phyloP scores from a whole-genome alignment of 1,284 basidiomycete species.

The Puccinia hordei region DNA sequence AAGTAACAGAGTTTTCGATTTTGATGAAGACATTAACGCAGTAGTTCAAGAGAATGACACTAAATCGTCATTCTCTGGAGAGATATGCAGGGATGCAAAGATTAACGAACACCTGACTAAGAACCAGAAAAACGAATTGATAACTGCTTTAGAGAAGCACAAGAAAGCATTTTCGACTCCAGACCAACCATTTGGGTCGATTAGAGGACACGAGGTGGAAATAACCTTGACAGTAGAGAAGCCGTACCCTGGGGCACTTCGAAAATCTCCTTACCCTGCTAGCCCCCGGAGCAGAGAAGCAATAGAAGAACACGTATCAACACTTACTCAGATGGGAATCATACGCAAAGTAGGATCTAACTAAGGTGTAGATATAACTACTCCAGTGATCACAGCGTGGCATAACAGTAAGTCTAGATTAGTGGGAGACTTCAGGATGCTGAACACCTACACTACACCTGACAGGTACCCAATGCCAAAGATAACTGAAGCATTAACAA shows the following conservation, averaged over 20 bases:
- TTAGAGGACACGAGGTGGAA: not conserved
- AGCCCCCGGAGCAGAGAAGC: conserved; percentile 4
- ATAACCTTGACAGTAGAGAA: conserved; percentile 4
- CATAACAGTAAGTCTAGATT: too few species aligned
- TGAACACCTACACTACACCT: too few species aligned
- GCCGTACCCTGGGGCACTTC: not conserved
- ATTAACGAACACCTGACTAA: too few species aligned
- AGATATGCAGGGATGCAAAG: too few species aligned
- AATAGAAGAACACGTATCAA: not conserved
- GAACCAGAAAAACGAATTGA: too few species aligned
- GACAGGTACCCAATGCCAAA: too few species aligned
- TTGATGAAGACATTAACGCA: too few species aligned
- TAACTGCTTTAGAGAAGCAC: not conserved
- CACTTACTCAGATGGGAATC: not conserved
- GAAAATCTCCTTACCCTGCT: conserved; percentile 18
- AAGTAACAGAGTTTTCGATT: too few species aligned
- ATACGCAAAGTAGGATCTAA: not conserved
- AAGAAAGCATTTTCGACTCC: not conserved
- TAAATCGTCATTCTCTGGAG: too few species aligned
- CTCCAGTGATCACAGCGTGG: not conserved
- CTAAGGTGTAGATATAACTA: conserved; percentile 29
- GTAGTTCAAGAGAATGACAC: too few species aligned
- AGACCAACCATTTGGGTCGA: not conserved
- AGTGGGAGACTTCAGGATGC: too few species aligned
- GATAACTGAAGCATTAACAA: conserved; percentile 5